A percentile compares a stretch with the other conserved stretches of the same genome.
Evolutionary conservation across 768 basidiomycete species (phyloP).

Genomic region (Termitomyces sp.): DNA sequence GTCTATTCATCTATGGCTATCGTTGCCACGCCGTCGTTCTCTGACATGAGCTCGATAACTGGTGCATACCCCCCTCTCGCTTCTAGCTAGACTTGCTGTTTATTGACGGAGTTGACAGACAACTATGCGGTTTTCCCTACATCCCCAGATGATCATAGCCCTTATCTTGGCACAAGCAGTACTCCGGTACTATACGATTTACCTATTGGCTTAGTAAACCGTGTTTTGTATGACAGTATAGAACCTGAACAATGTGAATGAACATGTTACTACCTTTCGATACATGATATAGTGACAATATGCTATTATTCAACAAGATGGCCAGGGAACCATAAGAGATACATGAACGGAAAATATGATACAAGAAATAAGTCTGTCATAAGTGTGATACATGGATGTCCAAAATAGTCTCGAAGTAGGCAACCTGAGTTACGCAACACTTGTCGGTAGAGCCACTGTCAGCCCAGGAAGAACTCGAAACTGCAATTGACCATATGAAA

Average conservation of each 20-base stretch:
- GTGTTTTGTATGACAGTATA: constrained; percentile 49
- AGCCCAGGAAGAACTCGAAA: constrained; percentile 15
- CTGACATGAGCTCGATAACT: constrained; percentile 61
- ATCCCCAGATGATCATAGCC: constrained; percentile 26
- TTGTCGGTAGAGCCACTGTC: neutral
- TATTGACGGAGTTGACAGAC: constrained; percentile 37
- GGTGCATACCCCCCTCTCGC: constrained; percentile 39
- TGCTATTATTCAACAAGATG: neutral
- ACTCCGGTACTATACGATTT: constrained; percentile 74
- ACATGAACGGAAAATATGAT: neutral
- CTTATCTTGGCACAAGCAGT: constrained; percentile 49
- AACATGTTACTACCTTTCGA: neutral
- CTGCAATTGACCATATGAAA: neutral
- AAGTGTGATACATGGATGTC: neutral
- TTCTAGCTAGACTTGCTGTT: constrained; percentile 8
- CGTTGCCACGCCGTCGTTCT: constrained; percentile 64
- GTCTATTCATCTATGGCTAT: constrained; percentile 76
- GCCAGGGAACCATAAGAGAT: neutral
- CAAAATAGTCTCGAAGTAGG: neutral
- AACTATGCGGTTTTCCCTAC: constrained; percentile 50
- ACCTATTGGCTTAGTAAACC: constrained; percentile 78
- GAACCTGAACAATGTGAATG: neutral
- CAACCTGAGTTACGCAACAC: neutral
- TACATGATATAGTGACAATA: neutral
- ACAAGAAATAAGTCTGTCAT: neutral